Conservation (phyloP, 129 eudicot genomes). For the Dittrichia graveolens region DNA sequence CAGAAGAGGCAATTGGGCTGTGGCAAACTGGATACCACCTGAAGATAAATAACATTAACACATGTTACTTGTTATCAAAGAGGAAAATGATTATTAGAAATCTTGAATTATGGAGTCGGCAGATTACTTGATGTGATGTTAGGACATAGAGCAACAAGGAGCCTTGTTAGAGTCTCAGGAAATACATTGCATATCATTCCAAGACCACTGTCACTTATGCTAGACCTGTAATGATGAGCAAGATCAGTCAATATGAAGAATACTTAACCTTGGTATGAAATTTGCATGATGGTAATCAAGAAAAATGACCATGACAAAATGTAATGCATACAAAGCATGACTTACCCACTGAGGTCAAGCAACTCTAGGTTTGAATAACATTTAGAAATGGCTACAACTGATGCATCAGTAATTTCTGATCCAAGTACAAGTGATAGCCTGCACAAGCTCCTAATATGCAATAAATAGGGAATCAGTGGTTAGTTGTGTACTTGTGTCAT, state of each 20-base stretch:
- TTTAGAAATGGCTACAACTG: constrained; percentile 87
- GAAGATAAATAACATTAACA: constrained; percentile 9
- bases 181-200: constrained; percentile 97
- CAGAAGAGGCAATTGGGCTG: constrained; percentile 86
- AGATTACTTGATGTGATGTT: constrained; percentile 90
- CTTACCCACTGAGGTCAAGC: constrained; percentile 98
- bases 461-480: background rate
- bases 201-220: constrained; percentile 95
- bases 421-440: constrained; percentile 95
- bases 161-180: constrained; percentile 72
- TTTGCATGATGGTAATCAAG: background rate
- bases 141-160: constrained; percentile 88
- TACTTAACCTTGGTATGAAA: background rate
- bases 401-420: constrained; percentile 88
- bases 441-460: constrained; percentile 65
- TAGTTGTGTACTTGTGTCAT: too few species aligned
- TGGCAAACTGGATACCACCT: constrained; percentile 98
- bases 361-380: constrained; percentile 79
- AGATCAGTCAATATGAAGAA: constrained; percentile 10
- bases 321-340: background rate
- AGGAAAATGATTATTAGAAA: background rate
- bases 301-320: background rate
- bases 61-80: constrained; percentile 13
- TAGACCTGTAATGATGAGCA: constrained; percentile 62
- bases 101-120: background rate